Conservation (phyloP, 257 asterid species). For the Penstemon barbatus region DNA sequence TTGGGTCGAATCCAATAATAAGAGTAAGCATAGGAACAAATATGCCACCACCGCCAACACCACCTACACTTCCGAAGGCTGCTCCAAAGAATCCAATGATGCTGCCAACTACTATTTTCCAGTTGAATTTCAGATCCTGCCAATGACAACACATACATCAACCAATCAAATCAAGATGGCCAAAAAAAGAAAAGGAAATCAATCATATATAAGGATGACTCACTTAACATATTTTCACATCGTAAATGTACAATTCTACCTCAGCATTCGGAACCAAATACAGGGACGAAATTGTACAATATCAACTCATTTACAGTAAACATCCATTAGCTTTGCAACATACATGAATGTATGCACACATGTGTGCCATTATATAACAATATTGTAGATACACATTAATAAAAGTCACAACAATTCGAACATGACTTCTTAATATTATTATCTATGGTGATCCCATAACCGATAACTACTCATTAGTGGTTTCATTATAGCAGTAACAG, state of each 20-base stretch:
- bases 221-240: constrained; percentile 14
- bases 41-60: constrained; percentile 98
- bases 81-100: constrained; percentile 94
- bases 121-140: constrained; percentile 77
- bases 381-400: too few species aligned
- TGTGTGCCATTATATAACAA: too few species aligned
- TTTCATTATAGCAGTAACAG: too few species aligned
- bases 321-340: too few species aligned
- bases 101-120: constrained; percentile 73
- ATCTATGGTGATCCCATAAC: too few species aligned
- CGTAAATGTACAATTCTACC: neutral
- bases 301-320: neutral
- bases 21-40: constrained; percentile 94
- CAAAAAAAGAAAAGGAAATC: neutral
- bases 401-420: too few species aligned
- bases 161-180: constrained; percentile 6
- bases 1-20: constrained; percentile 84
- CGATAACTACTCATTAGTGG: too few species aligned
- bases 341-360: too few species aligned
- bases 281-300: neutral
- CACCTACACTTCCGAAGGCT: constrained; percentile 97
- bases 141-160: constrained; percentile 11
- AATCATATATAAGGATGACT: neutral
- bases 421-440: too few species aligned
- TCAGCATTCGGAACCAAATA: too few species aligned